Evolutionary conservation across 768 basidiomycete genomes (phyloP).

Genomic region (Fomitopsis serialis): DNA sequence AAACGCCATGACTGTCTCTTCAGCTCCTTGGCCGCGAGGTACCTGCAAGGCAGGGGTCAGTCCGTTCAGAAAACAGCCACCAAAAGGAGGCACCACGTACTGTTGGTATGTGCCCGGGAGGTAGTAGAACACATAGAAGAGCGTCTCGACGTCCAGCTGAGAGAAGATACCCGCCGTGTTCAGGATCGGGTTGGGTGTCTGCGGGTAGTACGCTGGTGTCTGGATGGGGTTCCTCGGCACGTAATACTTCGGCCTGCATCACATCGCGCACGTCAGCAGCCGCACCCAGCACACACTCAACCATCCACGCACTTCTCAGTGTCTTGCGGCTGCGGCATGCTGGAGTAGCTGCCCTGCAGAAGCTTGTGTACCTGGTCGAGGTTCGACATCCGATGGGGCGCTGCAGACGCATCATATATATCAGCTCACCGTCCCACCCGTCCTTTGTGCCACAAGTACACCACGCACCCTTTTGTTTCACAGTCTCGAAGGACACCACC

Average conservation of each 20-base stretch:
- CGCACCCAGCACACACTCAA: neutral
- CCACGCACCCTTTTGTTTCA: slow-evolving; percentile 87
- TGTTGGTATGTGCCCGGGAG: slow-evolving; percentile 97
- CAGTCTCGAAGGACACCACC: slow-evolving; percentile 90
- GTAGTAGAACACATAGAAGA: slow-evolving; percentile 99
- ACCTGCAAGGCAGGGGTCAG: slow-evolving; percentile 42
- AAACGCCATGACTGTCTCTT: slow-evolving; percentile 99
- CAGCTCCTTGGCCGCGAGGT: slow-evolving; percentile 92
- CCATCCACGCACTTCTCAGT: slow-evolving; percentile 75
- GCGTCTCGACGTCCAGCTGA: slow-evolving; percentile 92
- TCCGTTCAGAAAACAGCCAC: neutral
- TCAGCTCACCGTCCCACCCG: neutral
- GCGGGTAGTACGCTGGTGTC: slow-evolving; percentile 94
- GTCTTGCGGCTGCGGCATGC: slow-evolving; percentile 87
- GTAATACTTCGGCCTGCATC: slow-evolving; percentile 87
- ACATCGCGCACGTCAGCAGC: neutral
- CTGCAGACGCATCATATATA: slow-evolving; percentile 24
- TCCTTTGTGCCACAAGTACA: neutral
- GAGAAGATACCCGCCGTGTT: slow-evolving; percentile 82
- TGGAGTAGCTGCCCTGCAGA: slow-evolving; percentile 86
- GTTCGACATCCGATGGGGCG: slow-evolving; percentile 81
- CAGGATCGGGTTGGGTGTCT: slow-evolving; percentile 74
- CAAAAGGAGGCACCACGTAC: slow-evolving; percentile 38
- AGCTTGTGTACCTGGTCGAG: slow-evolving; percentile 89
- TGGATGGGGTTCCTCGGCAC: slow-evolving; percentile 88